These are phyloP conservation scores for Moniliophthora roreri DNA, from an alignment of 1,284 basidiomycete genomes.

Conservation along the genomic window DNA sequence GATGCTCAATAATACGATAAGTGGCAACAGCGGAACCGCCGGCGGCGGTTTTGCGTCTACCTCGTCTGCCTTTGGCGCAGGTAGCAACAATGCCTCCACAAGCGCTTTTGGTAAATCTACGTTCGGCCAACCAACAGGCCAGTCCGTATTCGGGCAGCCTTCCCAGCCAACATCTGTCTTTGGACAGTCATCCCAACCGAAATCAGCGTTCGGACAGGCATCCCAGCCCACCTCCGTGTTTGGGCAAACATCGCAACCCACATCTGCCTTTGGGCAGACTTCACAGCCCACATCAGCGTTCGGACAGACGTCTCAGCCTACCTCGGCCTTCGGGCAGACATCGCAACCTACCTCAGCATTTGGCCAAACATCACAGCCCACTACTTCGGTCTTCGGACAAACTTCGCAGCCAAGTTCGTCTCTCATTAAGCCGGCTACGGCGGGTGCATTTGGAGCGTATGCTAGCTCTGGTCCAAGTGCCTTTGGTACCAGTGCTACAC, in stretches of 20 bases:
- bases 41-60: slow-evolving; percentile 10
- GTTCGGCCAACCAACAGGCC: slow-evolving; percentile 13
- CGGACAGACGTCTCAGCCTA: slow-evolving; percentile 33
- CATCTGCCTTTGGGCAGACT: slow-evolving; percentile 43
- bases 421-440: slow-evolving; percentile 29
- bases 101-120: slow-evolving; percentile 20
- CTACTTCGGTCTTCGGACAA: slow-evolving; percentile 32
- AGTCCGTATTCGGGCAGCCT: slow-evolving; percentile 18
- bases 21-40: slow-evolving; percentile 3
- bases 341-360: slow-evolving; percentile 18
- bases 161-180: slow-evolving; percentile 25
- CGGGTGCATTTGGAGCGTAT: slow-evolving; percentile 36
- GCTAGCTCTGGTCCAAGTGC: slow-evolving; percentile 22
- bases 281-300: slow-evolving; percentile 36
- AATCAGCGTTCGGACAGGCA: slow-evolving; percentile 19
- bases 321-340: slow-evolving; percentile 36
- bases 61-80: slow-evolving; percentile 8
- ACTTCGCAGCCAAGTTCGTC: slow-evolving; percentile 18
- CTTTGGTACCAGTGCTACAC: slow-evolving; percentile 20
- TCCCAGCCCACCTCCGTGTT: slow-evolving; percentile 31
- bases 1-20: slow-evolving; percentile 16
- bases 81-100: slow-evolving; percentile 1
- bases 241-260: slow-evolving; percentile 27
- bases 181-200: slow-evolving; percentile 14
- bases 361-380: slow-evolving; percentile 21